Evolutionary conservation across 257 asterid genomes (phyloP), one percentile per base, ranked within the genome.

Genomic region (Lycium barbarum): DNA sequence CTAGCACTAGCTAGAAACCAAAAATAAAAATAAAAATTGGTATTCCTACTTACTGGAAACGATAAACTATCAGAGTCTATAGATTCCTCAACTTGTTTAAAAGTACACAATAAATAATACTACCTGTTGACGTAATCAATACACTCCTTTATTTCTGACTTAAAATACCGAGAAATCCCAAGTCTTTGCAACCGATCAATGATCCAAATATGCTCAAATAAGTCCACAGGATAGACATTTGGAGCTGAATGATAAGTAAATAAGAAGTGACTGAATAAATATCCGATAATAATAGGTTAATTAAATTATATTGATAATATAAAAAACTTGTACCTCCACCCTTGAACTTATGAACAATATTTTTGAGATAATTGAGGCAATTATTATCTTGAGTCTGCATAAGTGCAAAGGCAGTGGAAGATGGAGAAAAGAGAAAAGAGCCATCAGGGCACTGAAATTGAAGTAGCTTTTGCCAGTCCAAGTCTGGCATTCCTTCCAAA

Each of bases 191-290:
- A 79, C 38, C 98, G 87, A 83, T 97, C 99, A 3, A 93, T 92
- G 12, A 86, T 93, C 98, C 98, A 97, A 0, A 97, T 86, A 82
- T 89, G 98, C 87, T 95, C 98, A 86, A 95, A 97, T 88, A 97
- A 81, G 90, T 97, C 99, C 90, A 97, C 99, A 0, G 99, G 99
- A 26, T 95, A 97, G 35, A 94, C 98, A 83, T 91, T 94, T 0
- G 99, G 99, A 80, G 91, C 98, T 96, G 85, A 45, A 54, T 22
- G 40, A 63, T 33, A 12, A 82, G 2, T 18, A n/a, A 3, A 26
- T 51, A 11, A 59, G 10, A n/a, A 7, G 11, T 54, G 33, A 76
- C 17, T 70, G 14, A 72, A 12, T 11, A 26, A 17, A 22, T 51
- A 22, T 26, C 5, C 3, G 11, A 35, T 15, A 3, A 40, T 26